A percentile compares a stretch with the other conserved stretches of the same genome.
These are phyloP conservation scores for Musa balbisiana DNA, from an alignment of 202 grass and related monocot species.

Conservation along the genomic window DNA sequence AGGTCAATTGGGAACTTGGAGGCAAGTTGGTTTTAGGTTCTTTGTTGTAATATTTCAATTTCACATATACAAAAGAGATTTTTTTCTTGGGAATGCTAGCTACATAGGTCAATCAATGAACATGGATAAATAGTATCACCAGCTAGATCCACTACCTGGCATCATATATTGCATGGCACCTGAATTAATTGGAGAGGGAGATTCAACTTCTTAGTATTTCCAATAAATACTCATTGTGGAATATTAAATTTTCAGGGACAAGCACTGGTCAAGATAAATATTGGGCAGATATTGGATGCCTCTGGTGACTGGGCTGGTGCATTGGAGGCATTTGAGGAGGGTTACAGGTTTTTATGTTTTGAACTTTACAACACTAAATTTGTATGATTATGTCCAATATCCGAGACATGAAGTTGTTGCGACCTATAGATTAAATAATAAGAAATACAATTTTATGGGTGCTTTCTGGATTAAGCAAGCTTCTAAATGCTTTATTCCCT, in stretches of 20 bases:
- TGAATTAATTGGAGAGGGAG: neutral
- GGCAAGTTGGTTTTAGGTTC: conserved; percentile 32
- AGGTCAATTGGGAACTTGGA: conserved; percentile 66
- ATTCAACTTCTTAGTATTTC: too few relatives aligned
- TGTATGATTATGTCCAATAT: neutral
- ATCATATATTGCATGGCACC: neutral
- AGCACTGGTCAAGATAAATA: conserved; percentile 90
- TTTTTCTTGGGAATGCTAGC: conserved; percentile 5
- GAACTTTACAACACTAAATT: neutral
- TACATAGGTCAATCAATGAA: conserved; percentile 15
- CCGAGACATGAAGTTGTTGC: neutral
- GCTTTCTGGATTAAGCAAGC: conserved; percentile 28
- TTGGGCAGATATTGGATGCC: conserved; percentile 80
- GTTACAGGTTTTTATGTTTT: conserved; percentile 50
- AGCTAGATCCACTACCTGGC: neutral
- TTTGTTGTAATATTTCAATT: conserved; percentile 14
- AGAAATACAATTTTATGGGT: conserved; percentile 5
- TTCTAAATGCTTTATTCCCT: neutral
- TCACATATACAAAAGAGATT: neutral
- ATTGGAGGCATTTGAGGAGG: conserved; percentile 87
- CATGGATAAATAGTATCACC: conserved; percentile 5
- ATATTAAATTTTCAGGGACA: conserved; percentile 50
- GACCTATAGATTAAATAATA: neutral
- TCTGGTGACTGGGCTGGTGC: conserved; percentile 61
- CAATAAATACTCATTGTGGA: too few relatives aligned